Percentiles rank a stretch among this genome's conserved stretches.
Evolutionary conservation across 106 monocot species (phyloP).

Genomic region (Dendrobium nobile): DNA sequence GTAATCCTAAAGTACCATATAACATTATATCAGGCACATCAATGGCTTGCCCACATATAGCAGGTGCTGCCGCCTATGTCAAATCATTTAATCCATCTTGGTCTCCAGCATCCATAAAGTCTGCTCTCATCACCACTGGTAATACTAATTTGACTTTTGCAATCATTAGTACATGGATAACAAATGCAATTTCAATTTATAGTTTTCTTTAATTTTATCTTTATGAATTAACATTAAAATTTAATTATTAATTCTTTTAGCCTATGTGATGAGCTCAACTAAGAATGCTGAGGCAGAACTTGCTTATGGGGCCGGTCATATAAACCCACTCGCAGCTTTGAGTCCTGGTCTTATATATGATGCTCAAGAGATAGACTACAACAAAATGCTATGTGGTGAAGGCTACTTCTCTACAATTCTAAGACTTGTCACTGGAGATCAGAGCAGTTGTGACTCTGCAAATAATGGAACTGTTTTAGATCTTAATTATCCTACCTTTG

Average conservation of each 20-base stretch:
- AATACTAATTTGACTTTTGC: background rate
- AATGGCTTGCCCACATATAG: slow-evolving; percentile 35
- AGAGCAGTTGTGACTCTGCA: slow-evolving; percentile 3
- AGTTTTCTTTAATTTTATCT: too few relatives aligned
- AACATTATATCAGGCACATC: slow-evolving; percentile 40
- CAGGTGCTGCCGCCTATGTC: slow-evolving; percentile 24
- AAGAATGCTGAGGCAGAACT: slow-evolving; percentile 12
- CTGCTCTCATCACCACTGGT: slow-evolving; percentile 41
- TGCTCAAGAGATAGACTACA: slow-evolving; percentile 13
- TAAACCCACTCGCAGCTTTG: slow-evolving; percentile 13
- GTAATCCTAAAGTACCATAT: background rate
- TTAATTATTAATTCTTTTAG: slow-evolving; percentile 1
- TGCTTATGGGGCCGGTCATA: slow-evolving; percentile 18
- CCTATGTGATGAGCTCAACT: slow-evolving; percentile 9
- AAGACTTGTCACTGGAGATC: slow-evolving; percentile 15
- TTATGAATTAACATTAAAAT: too few relatives aligned
- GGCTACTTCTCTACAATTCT: slow-evolving; percentile 9
- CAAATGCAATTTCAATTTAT: too few relatives aligned
- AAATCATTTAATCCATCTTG: slow-evolving; percentile 31
- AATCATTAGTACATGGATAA: too few relatives aligned
- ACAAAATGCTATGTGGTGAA: slow-evolving; percentile 15
- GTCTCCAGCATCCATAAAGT: slow-evolving; percentile 30
- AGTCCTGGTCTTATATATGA: slow-evolving; percentile 21
- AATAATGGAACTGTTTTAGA: slow-evolving; percentile 8
- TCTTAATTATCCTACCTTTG: slow-evolving; percentile 22